Evolutionary conservation across 805 yeast species (phyloP), one percentile per base, ranked within the genome.

Genomic region (Candida montana): DNA sequence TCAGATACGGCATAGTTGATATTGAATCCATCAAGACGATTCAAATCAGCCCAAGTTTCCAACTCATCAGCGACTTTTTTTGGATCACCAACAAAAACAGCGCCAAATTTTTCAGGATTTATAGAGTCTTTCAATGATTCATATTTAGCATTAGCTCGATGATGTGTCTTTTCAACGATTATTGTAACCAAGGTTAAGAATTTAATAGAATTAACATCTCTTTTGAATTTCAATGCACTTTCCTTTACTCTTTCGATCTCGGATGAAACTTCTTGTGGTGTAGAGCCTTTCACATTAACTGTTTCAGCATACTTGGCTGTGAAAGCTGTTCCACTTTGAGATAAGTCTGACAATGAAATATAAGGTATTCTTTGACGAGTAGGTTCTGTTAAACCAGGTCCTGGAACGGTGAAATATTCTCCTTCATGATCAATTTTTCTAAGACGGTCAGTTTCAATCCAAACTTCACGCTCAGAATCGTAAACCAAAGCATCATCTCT

Each of bases 291-390:
- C 33, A 36, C 17, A 20, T 50, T 46, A 36, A 35, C 58, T 7
- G 59, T 60, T 49, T 70, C 75, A 4, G 69, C 74, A 50, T 67
- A 63, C 44, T 62, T 61, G 12, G 75, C 73, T 10, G 71, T 75
- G 45, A 67, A 62, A 7, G 57, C 62, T 39, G 56, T 57, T 18
- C 75, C 75, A 26, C 57, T 57, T 19, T 61, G 52, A 10, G 74
- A 69, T 20, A 68, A 55, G 9, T 74, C 74, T 1, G 75, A 74
- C 48, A 70, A 74, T 29, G 68, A 59, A 30, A 69, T 53, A 27
- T 69, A 61, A 3, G 75, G 75, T 4, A 71, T 48, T 47, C 73
- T 58, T 40, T 69, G 73, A 2, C 63, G 65, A 7, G 73, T 57
- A 9, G 75, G 75, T 26, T 64, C 62, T 11, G 67, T 62, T 30